These are phyloP conservation scores for Rosa persica DNA, from an alignment of 306 rosid species.

Conservation along the genomic window DNA sequence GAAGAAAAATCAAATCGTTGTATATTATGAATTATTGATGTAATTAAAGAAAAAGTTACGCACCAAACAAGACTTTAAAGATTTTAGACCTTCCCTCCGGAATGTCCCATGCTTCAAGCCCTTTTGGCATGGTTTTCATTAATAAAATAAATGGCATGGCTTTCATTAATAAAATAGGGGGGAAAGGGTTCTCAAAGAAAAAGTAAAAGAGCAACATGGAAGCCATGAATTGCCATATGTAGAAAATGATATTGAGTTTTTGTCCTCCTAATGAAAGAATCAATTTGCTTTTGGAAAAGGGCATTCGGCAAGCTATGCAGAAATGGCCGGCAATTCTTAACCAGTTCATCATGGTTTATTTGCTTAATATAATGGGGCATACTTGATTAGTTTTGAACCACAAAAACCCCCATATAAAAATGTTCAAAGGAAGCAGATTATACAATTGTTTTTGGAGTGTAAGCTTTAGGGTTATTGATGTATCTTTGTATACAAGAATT, in stretches of 20 bases:
- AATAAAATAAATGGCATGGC: background rate
- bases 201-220: conserved; percentile 16
- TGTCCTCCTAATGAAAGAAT: background rate
- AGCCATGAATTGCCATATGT: conserved; percentile 9
- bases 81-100: background rate
- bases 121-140: background rate
- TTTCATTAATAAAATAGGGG: background rate
- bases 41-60: no score
- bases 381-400: background rate
- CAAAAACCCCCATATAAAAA: background rate
- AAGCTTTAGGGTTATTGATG: background rate
- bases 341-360: background rate
- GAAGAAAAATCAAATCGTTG: no score
- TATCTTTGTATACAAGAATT: background rate
- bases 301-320: background rate
- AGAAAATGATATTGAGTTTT: background rate
- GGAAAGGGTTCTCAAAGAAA: background rate
- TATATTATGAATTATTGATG: no score
- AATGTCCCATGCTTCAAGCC: background rate
- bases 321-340: conserved; percentile 11
- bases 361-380: background rate
- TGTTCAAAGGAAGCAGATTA: background rate
- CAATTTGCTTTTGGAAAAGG: background rate
- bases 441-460: background rate
- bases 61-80: background rate